phyloP scores from a whole-genome alignment of 1,139 yeast species.

The Yamadazyma siamensis region DNA sequence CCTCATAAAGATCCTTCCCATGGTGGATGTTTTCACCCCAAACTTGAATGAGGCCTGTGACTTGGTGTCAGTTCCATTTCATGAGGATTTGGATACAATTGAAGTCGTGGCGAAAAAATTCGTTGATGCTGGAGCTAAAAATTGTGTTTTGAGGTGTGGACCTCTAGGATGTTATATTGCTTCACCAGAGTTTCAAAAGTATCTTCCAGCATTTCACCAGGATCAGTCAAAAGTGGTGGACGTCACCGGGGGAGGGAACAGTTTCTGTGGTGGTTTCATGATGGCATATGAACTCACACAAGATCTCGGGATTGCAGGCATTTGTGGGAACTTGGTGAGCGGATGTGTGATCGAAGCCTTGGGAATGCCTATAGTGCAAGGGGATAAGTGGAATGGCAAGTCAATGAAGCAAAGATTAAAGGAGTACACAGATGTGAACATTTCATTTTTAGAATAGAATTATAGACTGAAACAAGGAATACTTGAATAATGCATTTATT shows the following conservation, averaged over 20 bases:
- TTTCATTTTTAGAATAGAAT: background rate
- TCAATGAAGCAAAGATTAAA: conserved; percentile 27
- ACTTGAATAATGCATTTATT: too few relatives aligned
- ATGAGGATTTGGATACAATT: conserved; percentile 14
- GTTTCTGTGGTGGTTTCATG: conserved; percentile 80
- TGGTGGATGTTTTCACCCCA: conserved; percentile 69
- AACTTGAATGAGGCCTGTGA: conserved; percentile 72
- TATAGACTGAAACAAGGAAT: too few relatives aligned
- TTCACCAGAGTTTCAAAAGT: conserved; percentile 14
- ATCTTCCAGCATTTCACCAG: conserved; percentile 75
- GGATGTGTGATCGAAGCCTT: conserved; percentile 74
- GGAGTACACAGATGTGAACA: conserved; percentile 16
- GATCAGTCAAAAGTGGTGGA: conserved; percentile 57
- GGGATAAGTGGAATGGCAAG: conserved; percentile 53
- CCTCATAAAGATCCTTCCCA: conserved; percentile 39
- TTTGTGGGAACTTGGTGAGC: conserved; percentile 75
- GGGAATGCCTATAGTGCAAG: conserved; percentile 57
- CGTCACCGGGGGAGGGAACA: conserved; percentile 94
- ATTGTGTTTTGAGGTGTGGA: conserved; percentile 64
- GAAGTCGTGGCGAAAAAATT: conserved; percentile 43
- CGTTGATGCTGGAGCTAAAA: conserved; percentile 34
- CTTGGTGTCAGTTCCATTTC: conserved; percentile 20
- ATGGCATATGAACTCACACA: conserved; percentile 50
- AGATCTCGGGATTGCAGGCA: conserved; percentile 54
- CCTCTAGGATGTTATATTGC: conserved; percentile 52